Base-by-base conservation (phyloP, 345 rosid species). In the Citrus trifoliata region DNA sequence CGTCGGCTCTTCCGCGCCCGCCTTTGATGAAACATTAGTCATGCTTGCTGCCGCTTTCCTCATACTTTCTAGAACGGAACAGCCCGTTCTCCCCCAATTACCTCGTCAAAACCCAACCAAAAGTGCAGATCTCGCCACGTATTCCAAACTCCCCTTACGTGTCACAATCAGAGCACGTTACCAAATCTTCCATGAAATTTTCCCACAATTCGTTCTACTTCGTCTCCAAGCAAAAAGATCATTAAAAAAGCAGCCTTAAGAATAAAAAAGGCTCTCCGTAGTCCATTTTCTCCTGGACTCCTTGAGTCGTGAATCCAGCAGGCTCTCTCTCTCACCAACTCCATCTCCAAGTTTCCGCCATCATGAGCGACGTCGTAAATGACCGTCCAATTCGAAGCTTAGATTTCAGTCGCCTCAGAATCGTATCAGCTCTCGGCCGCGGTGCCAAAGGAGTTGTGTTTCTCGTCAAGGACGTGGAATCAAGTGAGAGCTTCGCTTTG, bases 371-470 rank as follows among this genome's bases (percentile, higher is more conserved):
- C 63, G 48, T 18, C 46, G 37, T 70, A 25, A 51, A 70, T 48
- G 73, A 27, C 4, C 35, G 65, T 14, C 30, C 53, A 32, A 78
- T 83, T 66, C 89, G 86, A 1, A 60, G 37, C 66, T 65, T 95
- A 18, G 85, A 85, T 67, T 75, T 93, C 18, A 80, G 81, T 27
- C 74, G 79, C 4, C 75, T 95, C 3, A 82, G 76, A 56, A 91
- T 89, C n/a, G 75, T 91, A 24, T 82, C 92, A 24, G 88, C 93
- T 13, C 76, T 93, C 2, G 99, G 99, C 7, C 90, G 95, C 21
- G 98, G 99, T 12, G 99, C 98, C 8, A 95, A 92, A 74, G 98
- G 99, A 40, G 97, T 89, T 30, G 99, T 92, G 78, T 95, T 95
- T 77, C 80, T 91, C 37, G 93, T 90, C 3, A 72, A 69, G 78